phyloP scores from a whole-genome alignment of 2,329 filamentous ascomycete species.

The Leptographium galeiforme region DNA sequence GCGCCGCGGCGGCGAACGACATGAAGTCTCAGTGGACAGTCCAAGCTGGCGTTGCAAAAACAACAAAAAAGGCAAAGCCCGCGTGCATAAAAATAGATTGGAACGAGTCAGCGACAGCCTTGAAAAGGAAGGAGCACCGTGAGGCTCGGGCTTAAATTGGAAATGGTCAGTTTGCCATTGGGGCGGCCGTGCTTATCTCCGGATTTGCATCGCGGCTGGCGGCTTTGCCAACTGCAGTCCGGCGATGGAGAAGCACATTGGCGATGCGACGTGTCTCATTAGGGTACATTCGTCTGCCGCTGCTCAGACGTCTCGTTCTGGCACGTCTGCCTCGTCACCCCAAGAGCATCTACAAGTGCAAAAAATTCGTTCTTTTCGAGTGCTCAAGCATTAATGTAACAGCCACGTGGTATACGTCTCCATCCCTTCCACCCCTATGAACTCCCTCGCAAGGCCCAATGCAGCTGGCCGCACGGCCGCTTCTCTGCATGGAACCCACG shows the following conservation, averaged over 20 bases:
- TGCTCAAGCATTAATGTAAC: not conserved
- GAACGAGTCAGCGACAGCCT: not conserved
- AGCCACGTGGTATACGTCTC: not conserved
- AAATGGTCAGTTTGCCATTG: not conserved
- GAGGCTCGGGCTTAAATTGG: not conserved
- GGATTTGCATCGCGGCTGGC: not conserved
- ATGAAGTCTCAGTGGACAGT: not conserved
- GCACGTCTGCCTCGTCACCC: too few relatives aligned
- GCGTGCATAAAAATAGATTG: not conserved
- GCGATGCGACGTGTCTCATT: too few relatives aligned
- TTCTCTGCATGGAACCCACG: not conserved
- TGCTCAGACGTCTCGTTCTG: too few relatives aligned
- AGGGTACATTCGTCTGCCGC: too few relatives aligned
- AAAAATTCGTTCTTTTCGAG: not conserved
- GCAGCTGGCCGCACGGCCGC: not conserved
- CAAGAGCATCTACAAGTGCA: not conserved
- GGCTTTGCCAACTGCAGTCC: too few relatives aligned
- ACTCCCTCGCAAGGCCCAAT: not conserved
- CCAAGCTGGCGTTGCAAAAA: not conserved
- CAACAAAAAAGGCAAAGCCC: not conserved
- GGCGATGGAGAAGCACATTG: too few relatives aligned
- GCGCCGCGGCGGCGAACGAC: not conserved
- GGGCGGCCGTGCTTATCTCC: not conserved
- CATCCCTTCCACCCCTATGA: not conserved
- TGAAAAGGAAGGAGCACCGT: not conserved